Evolutionary conservation across 106 monocot species (phyloP), one percentile per base, ranked within the genome.

Genomic region (Alisma plantagoaquatica): DNA sequence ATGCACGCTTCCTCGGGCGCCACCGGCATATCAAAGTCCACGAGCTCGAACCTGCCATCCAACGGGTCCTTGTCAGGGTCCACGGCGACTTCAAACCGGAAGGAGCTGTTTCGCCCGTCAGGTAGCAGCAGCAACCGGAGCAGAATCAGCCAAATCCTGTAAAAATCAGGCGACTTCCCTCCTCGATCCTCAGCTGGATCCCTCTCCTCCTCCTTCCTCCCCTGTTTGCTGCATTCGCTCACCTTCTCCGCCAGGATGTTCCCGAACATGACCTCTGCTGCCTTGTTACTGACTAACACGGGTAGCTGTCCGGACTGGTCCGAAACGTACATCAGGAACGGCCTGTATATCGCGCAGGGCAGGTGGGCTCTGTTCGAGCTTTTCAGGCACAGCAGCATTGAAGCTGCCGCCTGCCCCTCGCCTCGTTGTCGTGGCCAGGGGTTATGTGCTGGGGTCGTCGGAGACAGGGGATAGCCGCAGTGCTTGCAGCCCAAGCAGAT

Each of bases 211-310:
- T 38, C 35, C 9, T 6, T 7, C 9, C 35, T 38, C 9, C 35
- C 14, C 35, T 38, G n/a, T 38, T 38, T 38, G 35, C 35, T 38
- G 9, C 35, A 7, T 6, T 38, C 6, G 35, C 35, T 38, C 2
- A 82, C 73, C 23, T 70, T 58, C 14, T 82, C 69, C 17, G 82
- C 82, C 41, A 51, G 51, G 17, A 82, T 57, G 23, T 73, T 73
- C 16, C 57, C 82, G 62, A 82, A 82, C 21, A 82, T 50, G 27
- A 70, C 66, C 49, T 73, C 69, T 47, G 82, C 77, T 22, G 82
- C 69, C 41, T 52, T 77, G 46, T 82, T 73, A 56, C 59, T 82
- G 1, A 82, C 82, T 28, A 73, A 51, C 3, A 82, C 26, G 54
- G 77, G 77, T 54, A 82, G 59, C 50, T 58, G 46, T 21, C 61